These are phyloP conservation scores for Pelargonium fulgidum DNA, from an alignment of 441 rosid genomes.

Conservation along the genomic window DNA sequence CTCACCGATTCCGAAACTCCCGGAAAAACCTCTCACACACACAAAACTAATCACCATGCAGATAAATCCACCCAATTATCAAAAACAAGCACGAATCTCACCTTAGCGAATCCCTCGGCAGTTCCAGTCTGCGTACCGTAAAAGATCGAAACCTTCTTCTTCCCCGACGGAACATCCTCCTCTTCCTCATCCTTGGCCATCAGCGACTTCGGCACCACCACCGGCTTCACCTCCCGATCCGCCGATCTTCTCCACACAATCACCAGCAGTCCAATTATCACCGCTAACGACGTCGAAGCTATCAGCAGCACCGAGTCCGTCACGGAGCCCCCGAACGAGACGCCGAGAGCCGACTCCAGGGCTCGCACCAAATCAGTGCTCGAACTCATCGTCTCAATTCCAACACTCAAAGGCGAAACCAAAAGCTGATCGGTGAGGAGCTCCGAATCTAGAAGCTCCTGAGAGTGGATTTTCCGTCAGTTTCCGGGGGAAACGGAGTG, in stretches of 20 bases:
- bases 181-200: slow-evolving; percentile 49
- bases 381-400: slow-evolving; percentile 41
- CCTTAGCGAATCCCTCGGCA: slow-evolving; percentile 99
- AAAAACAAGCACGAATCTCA: neutral
- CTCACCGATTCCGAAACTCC: slow-evolving; percentile 24
- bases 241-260: slow-evolving; percentile 65
- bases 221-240: slow-evolving; percentile 31
- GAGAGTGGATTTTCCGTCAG: no score
- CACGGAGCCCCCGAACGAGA: slow-evolving; percentile 31
- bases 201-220: slow-evolving; percentile 52
- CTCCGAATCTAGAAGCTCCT: no score
- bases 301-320: slow-evolving; percentile 60
- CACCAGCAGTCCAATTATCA: slow-evolving; percentile 68
- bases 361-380: slow-evolving; percentile 46
- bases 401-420: no score
- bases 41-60: neutral
- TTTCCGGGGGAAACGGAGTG: no score
- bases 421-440: no score
- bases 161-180: slow-evolving; percentile 36
- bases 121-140: slow-evolving; percentile 98
- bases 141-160: slow-evolving; percentile 65
- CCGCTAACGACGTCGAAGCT: slow-evolving; percentile 71
- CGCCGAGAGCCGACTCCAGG: slow-evolving; percentile 51
- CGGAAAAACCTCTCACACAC: neutral
- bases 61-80: slow-evolving; percentile 35